Evolutionary conservation across 371 early-diverging fungal genomes (phyloP).

Genomic region (Polyrhizophydium stewartii): DNA sequence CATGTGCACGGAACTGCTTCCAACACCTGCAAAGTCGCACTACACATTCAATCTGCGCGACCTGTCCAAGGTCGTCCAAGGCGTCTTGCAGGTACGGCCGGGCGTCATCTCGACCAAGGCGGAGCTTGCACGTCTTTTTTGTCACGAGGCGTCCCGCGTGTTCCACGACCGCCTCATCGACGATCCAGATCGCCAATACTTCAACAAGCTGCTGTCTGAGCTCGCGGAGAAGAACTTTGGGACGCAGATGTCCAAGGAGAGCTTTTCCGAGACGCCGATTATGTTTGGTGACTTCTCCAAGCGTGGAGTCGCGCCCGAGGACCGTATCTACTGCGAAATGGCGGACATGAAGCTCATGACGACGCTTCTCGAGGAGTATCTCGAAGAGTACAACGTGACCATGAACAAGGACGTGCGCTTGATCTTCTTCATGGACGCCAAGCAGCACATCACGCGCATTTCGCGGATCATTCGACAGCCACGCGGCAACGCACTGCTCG

Average conservation of each 20-base stretch:
- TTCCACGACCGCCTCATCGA: conserved; percentile 58
- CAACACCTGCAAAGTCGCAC: conserved; percentile 59
- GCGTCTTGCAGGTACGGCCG: conserved; percentile 43
- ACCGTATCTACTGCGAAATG: conserved; percentile 45
- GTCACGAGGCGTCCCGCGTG: conserved; percentile 50
- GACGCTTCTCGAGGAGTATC: conserved; percentile 46
- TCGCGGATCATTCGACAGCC: conserved; percentile 51
- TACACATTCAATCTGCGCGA: conserved; percentile 58
- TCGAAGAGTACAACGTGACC: conserved; percentile 55
- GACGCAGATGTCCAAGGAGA: conserved; percentile 34
- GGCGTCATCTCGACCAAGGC: conserved; percentile 26
- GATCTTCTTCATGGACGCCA: conserved; percentile 53
- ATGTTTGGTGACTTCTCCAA: conserved; percentile 52
- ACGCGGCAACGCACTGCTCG: conserved; percentile 52
- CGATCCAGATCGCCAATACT: conserved; percentile 42
- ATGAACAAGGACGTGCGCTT: conserved; percentile 45
- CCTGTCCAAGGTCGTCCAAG: conserved; percentile 51
- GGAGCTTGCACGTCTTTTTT: conserved; percentile 44
- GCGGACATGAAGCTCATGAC: conserved; percentile 46
- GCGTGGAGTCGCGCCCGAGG: conserved; percentile 47
- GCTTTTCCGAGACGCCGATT: conserved; percentile 34
- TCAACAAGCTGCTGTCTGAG: conserved; percentile 43
- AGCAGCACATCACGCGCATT: conserved; percentile 49
- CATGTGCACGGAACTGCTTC: conserved; percentile 53
- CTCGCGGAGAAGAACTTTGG: conserved; percentile 48